Base-by-base conservation (phyloP, 108 stramenopile species). In the Seminavis robusta region DNA sequence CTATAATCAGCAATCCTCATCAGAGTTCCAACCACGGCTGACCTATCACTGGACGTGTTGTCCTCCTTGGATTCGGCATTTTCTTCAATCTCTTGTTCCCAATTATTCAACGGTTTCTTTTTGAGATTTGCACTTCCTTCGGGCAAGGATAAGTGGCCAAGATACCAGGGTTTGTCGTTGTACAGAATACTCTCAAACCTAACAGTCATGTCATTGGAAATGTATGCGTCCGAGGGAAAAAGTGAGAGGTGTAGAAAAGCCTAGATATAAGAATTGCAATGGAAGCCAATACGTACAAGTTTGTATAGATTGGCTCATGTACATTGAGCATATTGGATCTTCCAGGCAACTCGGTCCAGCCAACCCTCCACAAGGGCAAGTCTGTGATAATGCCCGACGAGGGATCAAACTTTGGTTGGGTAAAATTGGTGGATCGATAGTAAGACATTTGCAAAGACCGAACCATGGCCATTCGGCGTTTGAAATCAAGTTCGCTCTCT, bases 271-370 rank as follows among this genome's bases (percentile, higher is more conserved):
- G n/a, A n/a, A n/a, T n/a, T n/a, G n/a, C n/a, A n/a, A n/a, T n/a
- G n/a, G n/a, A n/a, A n/a, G n/a, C n/a, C n/a, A n/a, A n/a, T n/a
- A n/a, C n/a, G n/a, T n/a, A n/a, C 80, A 86, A 79, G 66, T 90
- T 74, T 1, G 84, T 90, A 39, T 90, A 90, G 11, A 63, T 39
- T 3, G 65, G 69, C 45, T 90, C 88, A 36, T 81, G 82, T 8
- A 90, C 76, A 33, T 80, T 78, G 42, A 86, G 49, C 27, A 85
- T 83, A 55, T 90, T 90, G 32, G 82, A 69, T 46, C 88, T 67
- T 21, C 88, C 88, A 1, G 84, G 88, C 4, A 81, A 61, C 63
- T 89, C 88, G 9, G 73, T 72, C 88, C 88, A 90, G 4, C 68
- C 60, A 8, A 82, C 83, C 34, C 83, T 61, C 67, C 79, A 85